Evolutionary conservation across 495 filamentous ascomycete species (phyloP).

Genomic region (Aspergillus egyptiacus): DNA sequence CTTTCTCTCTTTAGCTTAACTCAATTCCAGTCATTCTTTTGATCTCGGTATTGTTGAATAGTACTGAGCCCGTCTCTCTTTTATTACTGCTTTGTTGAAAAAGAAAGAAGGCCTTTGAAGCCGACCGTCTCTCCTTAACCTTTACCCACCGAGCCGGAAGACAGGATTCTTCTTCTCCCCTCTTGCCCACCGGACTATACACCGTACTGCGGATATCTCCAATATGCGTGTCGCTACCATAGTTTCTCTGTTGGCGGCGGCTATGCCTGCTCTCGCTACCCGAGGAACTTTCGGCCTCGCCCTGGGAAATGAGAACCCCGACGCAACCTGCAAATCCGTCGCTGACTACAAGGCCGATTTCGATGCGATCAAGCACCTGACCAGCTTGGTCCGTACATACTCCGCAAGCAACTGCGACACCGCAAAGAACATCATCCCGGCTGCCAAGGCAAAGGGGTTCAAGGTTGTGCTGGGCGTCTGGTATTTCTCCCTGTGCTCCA

Average conservation of each 20-base stretch:
- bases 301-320: conserved; percentile 43
- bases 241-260: conserved; percentile 36
- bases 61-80: background rate
- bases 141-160: too few species aligned
- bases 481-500: conserved; percentile 34
- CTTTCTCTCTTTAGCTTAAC: too few species aligned
- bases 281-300: conserved; percentile 46
- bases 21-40: conserved; percentile 9
- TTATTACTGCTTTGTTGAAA: too few species aligned
- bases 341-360: conserved; percentile 66
- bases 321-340: conserved; percentile 58
- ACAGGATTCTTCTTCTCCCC: background rate
- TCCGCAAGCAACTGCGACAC: conserved; percentile 58
- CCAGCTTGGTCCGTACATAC: conserved; percentile 64
- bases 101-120: too few species aligned
- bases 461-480: conserved; percentile 74
- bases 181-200: background rate
- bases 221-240: conserved; percentile 43
- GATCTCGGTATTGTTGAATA: too few species aligned
- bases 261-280: conserved; percentile 36
- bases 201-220: background rate
- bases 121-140: too few species aligned
- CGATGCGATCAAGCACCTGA: conserved; percentile 47
- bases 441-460: conserved; percentile 64
- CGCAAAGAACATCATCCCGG: conserved; percentile 62